Base-by-base conservation (phyloP, 2,329 filamentous ascomycete species). In the Davidsoniella neocaledoniae region DNA sequence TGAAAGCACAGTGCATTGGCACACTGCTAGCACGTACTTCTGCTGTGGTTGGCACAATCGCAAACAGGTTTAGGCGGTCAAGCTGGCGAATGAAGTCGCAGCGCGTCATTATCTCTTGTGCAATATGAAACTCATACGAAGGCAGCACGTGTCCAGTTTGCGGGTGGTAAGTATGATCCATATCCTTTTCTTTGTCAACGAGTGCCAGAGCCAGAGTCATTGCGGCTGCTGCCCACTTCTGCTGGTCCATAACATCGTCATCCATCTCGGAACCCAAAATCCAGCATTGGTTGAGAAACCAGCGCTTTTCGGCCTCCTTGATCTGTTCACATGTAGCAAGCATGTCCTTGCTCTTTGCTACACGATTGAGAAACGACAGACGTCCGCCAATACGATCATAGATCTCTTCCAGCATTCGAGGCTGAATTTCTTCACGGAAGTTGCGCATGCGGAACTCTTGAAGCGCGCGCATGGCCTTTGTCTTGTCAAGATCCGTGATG, bases 231-330 rank as follows among this genome's bases (percentile, higher is more conserved):
- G 88, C 86, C 71, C 86, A 95, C 63, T 96, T 95, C 62, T 96
- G 87, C 64, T 95, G 85, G 60, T 95, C 86, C 81, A 96, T 96
- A 57, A 95, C 91, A 61, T 98, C 91, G 64, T 96, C 91, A 57
- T 96, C 91, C 81, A 85, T 83, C 54, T 81, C 79, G 47, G 66
- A 67, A 9, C 81, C 81, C 3, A 86, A 70, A 53, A 85, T 82
- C 72, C 80, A 83, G 65, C 81, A 85, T 60, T 82, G 78, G 63
- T 83, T 84, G 7, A 85, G 67, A 56, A 86, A 81, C 80, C 81
- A 86, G n/a, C 73, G 79, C 66, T 82, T 83, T 61, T 86, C 81
- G 44, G 71, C 72, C 4, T 77, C 68, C 59, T 75, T 76, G 58
- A 86, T 84, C 51, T 68, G 62, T 14, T 91, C 68, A 62, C 88